Percentiles rank a stretch among this genome's conserved stretches.
Conservation (phyloP, 164 flowering plant species). For the Nymphaea thermarum region DNA sequence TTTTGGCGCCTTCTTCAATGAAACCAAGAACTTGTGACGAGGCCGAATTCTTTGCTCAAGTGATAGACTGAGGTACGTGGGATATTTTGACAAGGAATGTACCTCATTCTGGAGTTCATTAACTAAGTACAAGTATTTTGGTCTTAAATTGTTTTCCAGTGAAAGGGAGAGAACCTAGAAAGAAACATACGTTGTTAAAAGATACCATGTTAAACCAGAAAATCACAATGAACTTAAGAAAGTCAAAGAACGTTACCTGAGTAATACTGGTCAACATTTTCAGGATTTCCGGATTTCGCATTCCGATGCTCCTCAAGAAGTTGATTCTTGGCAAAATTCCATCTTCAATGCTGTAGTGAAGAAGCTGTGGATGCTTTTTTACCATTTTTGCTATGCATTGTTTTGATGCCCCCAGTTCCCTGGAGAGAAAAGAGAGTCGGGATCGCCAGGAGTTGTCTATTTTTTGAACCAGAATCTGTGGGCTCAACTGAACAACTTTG, state of each 20-base stretch:
- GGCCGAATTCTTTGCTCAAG: conserved; percentile 96
- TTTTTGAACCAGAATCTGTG: conserved; percentile 84
- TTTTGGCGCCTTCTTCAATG: conserved; percentile 79
- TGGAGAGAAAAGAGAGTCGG: conserved; percentile 60
- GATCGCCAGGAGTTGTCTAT: conserved; percentile 75
- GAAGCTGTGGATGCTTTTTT: conserved; percentile 86
- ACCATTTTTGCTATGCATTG: conserved; percentile 86
- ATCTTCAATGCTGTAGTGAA: conserved; percentile 90
- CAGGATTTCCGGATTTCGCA: conserved; percentile 69
- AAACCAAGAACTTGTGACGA: conserved; percentile 77
- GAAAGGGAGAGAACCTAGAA: conserved; percentile 80
- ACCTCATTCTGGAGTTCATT: conserved; percentile 84
- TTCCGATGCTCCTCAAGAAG: conserved; percentile 83
- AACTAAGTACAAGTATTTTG: conserved; percentile 75
- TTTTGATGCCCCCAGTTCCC: conserved; percentile 84
- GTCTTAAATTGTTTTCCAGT: conserved; percentile 79
- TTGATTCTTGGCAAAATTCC: conserved; percentile 86
- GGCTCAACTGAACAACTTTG: conserved; percentile 92
- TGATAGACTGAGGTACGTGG: conserved; percentile 85
- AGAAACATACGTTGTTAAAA: background rate
- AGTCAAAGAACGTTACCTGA: conserved; percentile 34
- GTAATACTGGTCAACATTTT: conserved; percentile 85
- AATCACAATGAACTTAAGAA: background rate
- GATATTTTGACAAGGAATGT: conserved; percentile 75
- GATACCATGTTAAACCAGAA: background rate